Conservation (phyloP, 2,329 filamentous ascomycete species). For the Talaromyces sp. region DNA sequence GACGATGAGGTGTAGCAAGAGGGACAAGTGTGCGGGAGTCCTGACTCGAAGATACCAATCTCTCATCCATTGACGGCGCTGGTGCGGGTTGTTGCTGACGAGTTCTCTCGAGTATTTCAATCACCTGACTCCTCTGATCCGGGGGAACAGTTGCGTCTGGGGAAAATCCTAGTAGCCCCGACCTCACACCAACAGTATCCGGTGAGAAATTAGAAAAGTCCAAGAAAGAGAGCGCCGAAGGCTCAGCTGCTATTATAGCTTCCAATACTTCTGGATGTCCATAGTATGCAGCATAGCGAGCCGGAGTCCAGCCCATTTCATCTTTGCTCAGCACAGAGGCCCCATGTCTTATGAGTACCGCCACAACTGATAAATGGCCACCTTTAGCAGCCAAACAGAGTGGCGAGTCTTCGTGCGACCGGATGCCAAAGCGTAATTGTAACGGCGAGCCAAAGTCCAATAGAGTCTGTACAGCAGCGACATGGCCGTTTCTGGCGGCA, state of each 20-base stretch:
- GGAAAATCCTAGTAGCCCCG: constrained; percentile 27
- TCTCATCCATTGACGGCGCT: neutral
- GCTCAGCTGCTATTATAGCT: constrained; percentile 29
- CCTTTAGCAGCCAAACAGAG: constrained; percentile 37
- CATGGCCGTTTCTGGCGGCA: constrained; percentile 33
- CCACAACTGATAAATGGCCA: constrained; percentile 33
- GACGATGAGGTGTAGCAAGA: neutral
- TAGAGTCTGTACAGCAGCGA: constrained; percentile 33
- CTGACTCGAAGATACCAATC: neutral
- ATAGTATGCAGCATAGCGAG: constrained; percentile 38
- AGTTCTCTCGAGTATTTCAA: constrained; percentile 20
- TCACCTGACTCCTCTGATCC: constrained; percentile 23
- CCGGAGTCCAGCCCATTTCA: constrained; percentile 36
- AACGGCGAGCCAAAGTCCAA: constrained; percentile 33
- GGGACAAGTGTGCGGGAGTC: neutral
- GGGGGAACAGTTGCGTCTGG: constrained; percentile 23
- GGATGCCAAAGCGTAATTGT: constrained; percentile 25
- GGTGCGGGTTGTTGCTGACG: constrained; percentile 6
- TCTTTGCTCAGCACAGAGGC: constrained; percentile 35
- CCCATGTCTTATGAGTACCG: constrained; percentile 32
- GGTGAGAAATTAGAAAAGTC: constrained; percentile 14
- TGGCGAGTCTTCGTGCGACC: constrained; percentile 36
- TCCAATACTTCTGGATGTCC: constrained; percentile 35
- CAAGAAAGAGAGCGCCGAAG: constrained; percentile 17
- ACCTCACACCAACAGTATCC: constrained; percentile 20